Conservation (phyloP, 805 yeast genomes). For the Metschnikowia chrysomelidarum region DNA sequence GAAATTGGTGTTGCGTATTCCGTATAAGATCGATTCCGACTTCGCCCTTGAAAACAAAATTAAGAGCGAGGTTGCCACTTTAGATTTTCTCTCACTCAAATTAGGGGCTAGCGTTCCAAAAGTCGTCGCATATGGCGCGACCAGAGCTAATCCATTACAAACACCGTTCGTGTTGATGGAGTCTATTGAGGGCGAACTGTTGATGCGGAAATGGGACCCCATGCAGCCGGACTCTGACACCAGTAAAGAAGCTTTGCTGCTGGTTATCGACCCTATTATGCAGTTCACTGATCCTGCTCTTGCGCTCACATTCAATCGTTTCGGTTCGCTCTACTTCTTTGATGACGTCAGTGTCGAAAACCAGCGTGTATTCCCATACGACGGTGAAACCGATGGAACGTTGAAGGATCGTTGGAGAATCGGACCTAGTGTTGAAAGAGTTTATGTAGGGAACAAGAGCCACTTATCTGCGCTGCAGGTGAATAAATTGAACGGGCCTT, state of each 20-base stretch:
- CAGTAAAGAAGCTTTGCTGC: conserved; percentile 48
- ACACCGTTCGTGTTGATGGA: conserved; percentile 83
- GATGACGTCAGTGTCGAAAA: conserved; percentile 55
- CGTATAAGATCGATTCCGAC: conserved; percentile 73
- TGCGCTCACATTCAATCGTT: conserved; percentile 59
- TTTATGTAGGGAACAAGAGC: conserved; percentile 67
- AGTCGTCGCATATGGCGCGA: conserved; percentile 64
- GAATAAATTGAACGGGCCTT: conserved; percentile 69
- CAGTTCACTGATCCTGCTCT: conserved; percentile 60
- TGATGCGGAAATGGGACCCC: conserved; percentile 93
- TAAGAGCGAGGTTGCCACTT: conserved; percentile 89
- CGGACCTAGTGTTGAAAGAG: conserved; percentile 85
- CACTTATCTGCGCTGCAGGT: conserved; percentile 50
- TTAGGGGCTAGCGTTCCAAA: conserved; percentile 70
- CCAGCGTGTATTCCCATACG: conserved; percentile 50
- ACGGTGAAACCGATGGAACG: conserved; percentile 56
- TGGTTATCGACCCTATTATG: conserved; percentile 70
- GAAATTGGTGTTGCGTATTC: conserved; percentile 74
- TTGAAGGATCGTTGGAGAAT: conserved; percentile 76
- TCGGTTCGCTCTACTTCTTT: conserved; percentile 80
- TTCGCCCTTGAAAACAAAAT: conserved; percentile 63
- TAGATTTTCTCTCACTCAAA: conserved; percentile 73
- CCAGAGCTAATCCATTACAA: conserved; percentile 58
- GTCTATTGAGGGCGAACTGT: conserved; percentile 68
- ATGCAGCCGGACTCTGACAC: conserved; percentile 52